Evolutionary conservation across 768 basidiomycete genomes (phyloP).

Genomic region (Butyriboletus loyo): DNA sequence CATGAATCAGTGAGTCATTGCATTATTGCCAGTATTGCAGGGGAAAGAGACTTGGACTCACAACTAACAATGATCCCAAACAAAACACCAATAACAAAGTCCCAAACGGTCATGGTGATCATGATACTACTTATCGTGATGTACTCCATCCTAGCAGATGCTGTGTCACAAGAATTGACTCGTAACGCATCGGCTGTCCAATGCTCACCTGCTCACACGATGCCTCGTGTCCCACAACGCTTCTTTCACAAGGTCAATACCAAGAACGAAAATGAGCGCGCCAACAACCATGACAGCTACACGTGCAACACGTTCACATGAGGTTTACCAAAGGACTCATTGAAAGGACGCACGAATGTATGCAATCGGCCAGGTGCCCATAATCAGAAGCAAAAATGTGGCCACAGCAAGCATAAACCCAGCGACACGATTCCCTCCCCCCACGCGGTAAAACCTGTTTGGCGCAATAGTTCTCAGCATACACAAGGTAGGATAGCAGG

Average conservation of each 20-base stretch:
- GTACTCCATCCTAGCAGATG: conserved; percentile 59
- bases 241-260: conserved; percentile 92
- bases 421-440: conserved; percentile 79
- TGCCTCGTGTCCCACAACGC: conserved; percentile 94
- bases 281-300: conserved; percentile 89
- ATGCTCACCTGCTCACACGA: conserved; percentile 70
- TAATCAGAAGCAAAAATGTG: conserved; percentile 65
- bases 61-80: conserved; percentile 93
- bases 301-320: neutral
- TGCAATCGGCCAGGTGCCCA: conserved; percentile 88
- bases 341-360: conserved; percentile 69
- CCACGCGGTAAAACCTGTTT: conserved; percentile 84
- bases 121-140: conserved; percentile 84
- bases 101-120: conserved; percentile 90
- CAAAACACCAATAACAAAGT: conserved; percentile 91
- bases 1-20: neutral
- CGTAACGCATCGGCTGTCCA: neutral
- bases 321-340: neutral
- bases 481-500: neutral
- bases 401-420: conserved; percentile 82
- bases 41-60: conserved; percentile 33
- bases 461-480: neutral
- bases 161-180: conserved; percentile 1
- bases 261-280: conserved; percentile 90
- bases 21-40: neutral